Base-by-base conservation (phyloP, 2,329 filamentous ascomycete species). In the Penicillium palitans region DNA sequence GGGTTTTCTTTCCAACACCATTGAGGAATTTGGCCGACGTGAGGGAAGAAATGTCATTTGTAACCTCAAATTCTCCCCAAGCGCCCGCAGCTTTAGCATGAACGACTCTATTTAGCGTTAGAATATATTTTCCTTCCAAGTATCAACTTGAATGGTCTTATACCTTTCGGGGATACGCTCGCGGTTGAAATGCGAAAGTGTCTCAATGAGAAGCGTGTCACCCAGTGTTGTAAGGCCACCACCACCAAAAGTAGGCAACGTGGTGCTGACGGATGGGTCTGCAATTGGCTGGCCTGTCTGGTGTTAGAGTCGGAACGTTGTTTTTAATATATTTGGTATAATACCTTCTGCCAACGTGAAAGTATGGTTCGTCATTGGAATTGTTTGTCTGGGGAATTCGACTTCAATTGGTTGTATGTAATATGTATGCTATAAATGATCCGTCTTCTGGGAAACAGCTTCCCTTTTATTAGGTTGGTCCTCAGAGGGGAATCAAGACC, bases 121-220 rank as follows among this genome's bases (percentile, higher is more conserved):
- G 54, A 2, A 24, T 12, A 13, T 15, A 1, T 12, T 25, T 13
- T 13, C 42, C n/a, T 25, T 35, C 2, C n/a, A n/a, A 10, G 6
- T 15, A 19, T 19, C n/a, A 21, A 8, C 0, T 27, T 1, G 8
- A n/a, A 24, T 17, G 24, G 3, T 17, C 9, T 21, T 51, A 31
- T 24, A 70, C 70, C 84, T 74, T 68, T 87, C 85, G 0, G 85
- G 85, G 19, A 87, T 87, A 24, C 85, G 75, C 70, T 87, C 84
- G 7, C 84, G 79, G 58, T 83, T 80, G 66, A 87, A 87, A 66
- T 87, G 84, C 2, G 85, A 80, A 0, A 87, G 72, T 0, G 83
- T 80, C 61, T 87, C 84, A 57, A 87, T 81, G n/a, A 87, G 68
- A 52, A 86, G 83, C n/a, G 83, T 85, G 64, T 86, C 83, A 59